Base-by-base conservation (phyloP, 371 early-diverging fungal species). In the Apophysomyces variabilis region DNA sequence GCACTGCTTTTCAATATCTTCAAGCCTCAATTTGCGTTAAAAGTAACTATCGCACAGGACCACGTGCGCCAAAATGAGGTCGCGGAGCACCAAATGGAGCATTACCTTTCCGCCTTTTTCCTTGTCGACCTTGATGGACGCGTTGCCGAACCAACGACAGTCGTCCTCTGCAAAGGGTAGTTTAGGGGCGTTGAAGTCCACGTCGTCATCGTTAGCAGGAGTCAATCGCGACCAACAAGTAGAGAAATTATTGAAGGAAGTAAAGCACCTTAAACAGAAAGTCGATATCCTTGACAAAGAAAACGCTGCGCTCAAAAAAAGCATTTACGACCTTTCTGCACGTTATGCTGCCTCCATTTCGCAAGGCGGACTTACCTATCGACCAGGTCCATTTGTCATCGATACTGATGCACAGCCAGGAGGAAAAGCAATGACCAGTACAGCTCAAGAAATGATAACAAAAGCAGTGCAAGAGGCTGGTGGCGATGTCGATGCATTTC, bases 261-360 rank as follows among this genome's bases (percentile, higher is more conserved):
- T 85, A 18, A 89, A 90, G 61, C 72, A 84, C n/a, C 82, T 94
- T 35, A 93, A 92, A 73, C 89, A 86, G 66, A 90, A 89, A 68
- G 89, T 93, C 9, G 94, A 92, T 67, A 66, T 85, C 7, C 75
- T 95, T 35, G 94, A 94, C 65, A 91, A 91, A 67, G 95, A 95
- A 70, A 95, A 94, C 75, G 84, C 76, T 45, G 87, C 90, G 1
- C 76, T 95, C 38, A 95, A 94, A 58, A 94, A 94, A 74, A 89
- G 90, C 38, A 87, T 95, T 39, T 94, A 88, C 66, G 94, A 95
- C 58, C 84, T 95, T 45, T 92, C 93, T 12, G 86, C 86, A 32
- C 79, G 89, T 41, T 93, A 91, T 78, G 90, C 89, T 16, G 79
- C 86, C 18, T 71, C 83, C 64, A 66, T 86, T 66, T 75, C 83